Evolutionary conservation across 2,329 filamentous ascomycete species (phyloP), one percentile per base, ranked within the genome.

Genomic region (Alternaria sp.): DNA sequence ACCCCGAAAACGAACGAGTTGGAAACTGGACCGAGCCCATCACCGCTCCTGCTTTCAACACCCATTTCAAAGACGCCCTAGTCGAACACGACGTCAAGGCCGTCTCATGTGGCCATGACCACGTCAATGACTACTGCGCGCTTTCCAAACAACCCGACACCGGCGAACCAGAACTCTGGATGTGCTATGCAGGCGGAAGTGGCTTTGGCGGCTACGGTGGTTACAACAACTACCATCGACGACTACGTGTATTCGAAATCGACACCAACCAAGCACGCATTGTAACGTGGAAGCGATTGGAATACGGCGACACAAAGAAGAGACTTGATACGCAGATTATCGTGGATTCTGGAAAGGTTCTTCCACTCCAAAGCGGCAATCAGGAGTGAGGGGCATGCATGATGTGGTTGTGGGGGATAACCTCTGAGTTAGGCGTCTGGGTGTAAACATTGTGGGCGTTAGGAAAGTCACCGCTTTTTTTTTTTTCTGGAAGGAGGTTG

Each of bases 201-300:
- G 95, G 95, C 1, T 97, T 99, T 70, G 95, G 95, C 54, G 95
- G 95, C 0, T 99, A 99, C 74, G 95, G 90, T 21, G 93, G 94
- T 5, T 98, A 97, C 74, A 89, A 88, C 40, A 90, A 90, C 4
- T 98, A 90, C 74, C 85, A 93, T 71, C 90, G 95, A 26, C 88
- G 93, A 29, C 84, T 97, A 52, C 86, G 95, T 46, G 85, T 99
- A 41, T 99, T 95, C 74, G 94, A 98, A 69, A 87, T 99, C 50
- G 94, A 99, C 76, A 91, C 93, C 79, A 96, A 96, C 72, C 88
- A 91, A 59, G 94, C 90, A 7, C 86, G 92, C 45, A 93, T 99
- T 67, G 88, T 86, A 48, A 99, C 94, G 0, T 99, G 94, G 86
- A 98, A 97, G 80, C 85, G 95, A 49, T 81, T 96, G 14, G 94